Evolutionary conservation across 2,329 filamentous ascomycete genomes (phyloP).

Genomic region (Microdochium trichocladiopsis): DNA sequence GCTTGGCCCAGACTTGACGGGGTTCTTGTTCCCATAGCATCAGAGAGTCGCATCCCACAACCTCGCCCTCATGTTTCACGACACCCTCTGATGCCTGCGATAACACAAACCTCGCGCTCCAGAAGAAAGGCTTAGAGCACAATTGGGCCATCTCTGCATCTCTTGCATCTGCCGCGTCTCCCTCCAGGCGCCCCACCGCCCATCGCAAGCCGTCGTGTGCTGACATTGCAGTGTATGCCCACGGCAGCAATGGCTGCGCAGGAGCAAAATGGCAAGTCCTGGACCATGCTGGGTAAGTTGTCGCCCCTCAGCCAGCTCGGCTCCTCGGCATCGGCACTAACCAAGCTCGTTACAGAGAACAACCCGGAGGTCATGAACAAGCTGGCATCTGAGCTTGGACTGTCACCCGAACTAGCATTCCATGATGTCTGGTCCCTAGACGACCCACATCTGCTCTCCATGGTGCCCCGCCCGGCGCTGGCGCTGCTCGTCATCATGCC

Average conservation of each 20-base stretch:
- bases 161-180: too few species aligned
- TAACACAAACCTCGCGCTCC: too few species aligned
- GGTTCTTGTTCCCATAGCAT: too few species aligned
- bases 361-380: conserved; percentile 75
- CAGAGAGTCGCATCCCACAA: too few species aligned
- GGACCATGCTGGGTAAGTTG: neutral
- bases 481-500: conserved; percentile 79
- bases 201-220: too few species aligned
- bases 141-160: too few species aligned
- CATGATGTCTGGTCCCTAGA: conserved; percentile 78
- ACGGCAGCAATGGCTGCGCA: neutral
- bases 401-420: conserved; percentile 62
- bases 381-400: conserved; percentile 64
- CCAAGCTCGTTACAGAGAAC: conserved; percentile 29
- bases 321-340: neutral
- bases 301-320: neutral
- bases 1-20: too few species aligned
- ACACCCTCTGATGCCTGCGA: too few species aligned
- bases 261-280: neutral
- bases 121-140: too few species aligned
- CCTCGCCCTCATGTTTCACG: too few species aligned
- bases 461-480: conserved; percentile 69
- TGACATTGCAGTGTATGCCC: neutral
- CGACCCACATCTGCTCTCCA: conserved; percentile 66
- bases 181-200: too few species aligned